These are phyloP conservation scores for Diplodia mutila DNA, from an alignment of 2,329 filamentous ascomycete species.

Conservation along the genomic window DNA sequence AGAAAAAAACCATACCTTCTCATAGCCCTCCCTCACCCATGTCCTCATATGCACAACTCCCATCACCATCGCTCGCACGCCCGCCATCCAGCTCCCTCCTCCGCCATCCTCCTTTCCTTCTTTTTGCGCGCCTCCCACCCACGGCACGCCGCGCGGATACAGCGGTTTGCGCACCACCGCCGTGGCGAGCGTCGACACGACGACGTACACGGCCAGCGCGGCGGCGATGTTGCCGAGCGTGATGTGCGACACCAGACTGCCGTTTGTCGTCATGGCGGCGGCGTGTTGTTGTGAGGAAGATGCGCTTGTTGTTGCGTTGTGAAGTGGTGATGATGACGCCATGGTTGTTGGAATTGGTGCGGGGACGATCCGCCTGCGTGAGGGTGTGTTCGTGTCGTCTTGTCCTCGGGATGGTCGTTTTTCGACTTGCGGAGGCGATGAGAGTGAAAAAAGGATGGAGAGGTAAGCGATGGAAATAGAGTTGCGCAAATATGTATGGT, in stretches of 20 bases:
- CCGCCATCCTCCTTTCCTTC: neutral
- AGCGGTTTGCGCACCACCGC: neutral
- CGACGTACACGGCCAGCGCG: neutral
- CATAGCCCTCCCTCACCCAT: conserved; percentile 10
- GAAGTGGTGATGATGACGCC: neutral
- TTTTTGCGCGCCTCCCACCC: neutral
- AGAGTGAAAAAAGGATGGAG: no score
- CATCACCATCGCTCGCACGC: neutral
- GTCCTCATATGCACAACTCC: neutral
- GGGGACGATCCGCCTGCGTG: neutral
- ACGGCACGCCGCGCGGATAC: neutral
- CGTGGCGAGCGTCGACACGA: neutral
- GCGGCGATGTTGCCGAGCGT: conserved; percentile 3
- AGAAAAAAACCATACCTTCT: neutral
- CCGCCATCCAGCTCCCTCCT: neutral
- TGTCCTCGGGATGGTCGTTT: neutral
- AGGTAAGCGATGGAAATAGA: no score
- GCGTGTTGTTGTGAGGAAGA: neutral
- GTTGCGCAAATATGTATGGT: neutral
- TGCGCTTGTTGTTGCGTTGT: neutral
- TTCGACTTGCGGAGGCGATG: neutral
- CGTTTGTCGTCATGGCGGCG: neutral
- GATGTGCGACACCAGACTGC: neutral
- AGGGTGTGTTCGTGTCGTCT: neutral
- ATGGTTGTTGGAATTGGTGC: neutral